Evolutionary conservation across 805 yeast genomes (phyloP), one percentile per base, ranked within the genome.

Genomic region (Kuraishia hungarica): DNA sequence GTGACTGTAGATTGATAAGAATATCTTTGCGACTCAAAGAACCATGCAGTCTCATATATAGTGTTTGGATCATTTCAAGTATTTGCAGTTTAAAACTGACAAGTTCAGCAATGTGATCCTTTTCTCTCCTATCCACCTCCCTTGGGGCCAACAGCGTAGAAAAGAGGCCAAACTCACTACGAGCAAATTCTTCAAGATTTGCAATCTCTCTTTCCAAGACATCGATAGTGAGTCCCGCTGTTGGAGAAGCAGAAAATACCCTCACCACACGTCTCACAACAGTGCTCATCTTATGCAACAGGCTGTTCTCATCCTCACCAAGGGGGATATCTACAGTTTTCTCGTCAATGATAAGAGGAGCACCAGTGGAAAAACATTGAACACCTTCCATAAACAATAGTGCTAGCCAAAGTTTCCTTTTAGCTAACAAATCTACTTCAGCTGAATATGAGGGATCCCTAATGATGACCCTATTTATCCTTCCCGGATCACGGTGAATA

Each of bases 331-430:
- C 63, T 29, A 61, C 58, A 23, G 51, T 60, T 2, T 39, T 51
- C 48, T 65, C 63, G 54, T 59, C 58, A n/a, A 66, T 59, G 48
- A 60, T 19, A 39, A 62, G 50, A 8, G 66, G 63, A 2, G 54
- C 46, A 1, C 69, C 69, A 10, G 57, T 46, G 48, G 50, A 21
- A 2, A 59, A 7, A 1, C 68, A 57, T 10, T 50, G 28, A 11
- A 53, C n/a, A 7, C 65, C 58, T 53, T 66, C 69, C 21, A 51
- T 5, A 19, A 57, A 51, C 48, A 58, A 58, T 24, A 64, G 17
- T 19, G 54, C 46, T 20, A 43, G 39, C 67, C 67, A 65, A 17
- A 58, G 24, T 2, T 47, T 56, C 50, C 51, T 54, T n/a, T 50
- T 23, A 2, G 22, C 50, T 5, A 26, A 43, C 19, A 56, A 23